Base-by-base conservation (phyloP, 768 basidiomycete genomes). In the Harrya chromipes region DNA sequence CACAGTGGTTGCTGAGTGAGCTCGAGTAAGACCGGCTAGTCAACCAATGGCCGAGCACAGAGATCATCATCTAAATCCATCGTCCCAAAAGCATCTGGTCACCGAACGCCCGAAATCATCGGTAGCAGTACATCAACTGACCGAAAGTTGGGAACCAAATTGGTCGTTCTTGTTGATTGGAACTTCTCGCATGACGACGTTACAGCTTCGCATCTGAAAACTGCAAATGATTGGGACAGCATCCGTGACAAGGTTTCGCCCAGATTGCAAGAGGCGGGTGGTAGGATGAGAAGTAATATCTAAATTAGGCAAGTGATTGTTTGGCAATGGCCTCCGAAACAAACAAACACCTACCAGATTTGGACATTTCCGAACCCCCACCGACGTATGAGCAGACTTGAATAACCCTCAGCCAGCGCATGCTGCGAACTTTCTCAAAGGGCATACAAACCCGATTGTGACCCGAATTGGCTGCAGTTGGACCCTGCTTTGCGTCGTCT, bases 291-390 rank as follows among this genome's bases (percentile, higher is more conserved):
- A 34, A 31, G 16, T n/a, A 46, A 24, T 7, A 11, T 11, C 40
- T 21, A 26, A 35, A 56, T 40, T 9, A 35, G 46, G 52, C 43
- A 49, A 34, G 47, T 24, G 38, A 27, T 50, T 66, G 43, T 66
- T 66, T 66, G 56, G 56, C 67, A 55, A 59, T n/a, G 14, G 51
- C 64, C 42, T 67, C 50, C 14, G 51, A 60, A 66, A 46, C 45
- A 68, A 66, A 66, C 64, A 66, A 56, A 58, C 67, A 16, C 52
- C 39, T 48, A 16, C 54, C 51, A 3, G 19, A 55, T 56, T 55
- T 36, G 54, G 60, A 6, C 35, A 38, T 20, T 40, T 43, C 19
- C 21, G 19, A 24, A 8, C 1, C 37, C 33, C 11, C 16, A 35
- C 17, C 31, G 13, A 33, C 47, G 26, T 38, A 54, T 49, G 59